Evolutionary conservation across 805 yeast genomes (phyloP), one percentile per base, ranked within the genome.

Genomic region (Saccharomycopsis babjevae): DNA sequence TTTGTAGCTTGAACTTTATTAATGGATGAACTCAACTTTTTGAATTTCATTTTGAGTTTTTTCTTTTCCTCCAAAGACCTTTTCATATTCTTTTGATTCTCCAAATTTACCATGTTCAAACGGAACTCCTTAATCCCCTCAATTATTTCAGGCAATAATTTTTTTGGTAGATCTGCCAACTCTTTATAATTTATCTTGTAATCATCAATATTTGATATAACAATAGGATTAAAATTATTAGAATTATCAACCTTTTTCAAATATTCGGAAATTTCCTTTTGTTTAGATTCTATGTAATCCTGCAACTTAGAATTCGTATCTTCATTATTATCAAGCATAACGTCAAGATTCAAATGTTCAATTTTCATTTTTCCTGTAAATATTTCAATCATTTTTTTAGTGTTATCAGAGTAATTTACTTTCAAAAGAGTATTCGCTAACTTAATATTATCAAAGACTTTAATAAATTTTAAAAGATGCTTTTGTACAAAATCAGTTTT

Each of bases 151-250:
- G 82, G 84, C 54, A 79, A 69, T 74, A 81, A 73, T 30, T 79
- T 79, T 28, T 72, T 70, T 1, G 89, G 88, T 3, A 84, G 79
- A 64, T 82, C 88, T 15, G 76, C 72, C 59, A 85, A 68, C 66
- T 84, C 88, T 55, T 74, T 72, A n/a, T 77, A 75, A 67, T 85
- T 86, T 38, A 85, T 80, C 59, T 77, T 76, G 67, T 85, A 84
- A 38, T 59, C 34, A 15, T 56, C 39, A 56, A 32, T 18, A 57
- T 57, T 38, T 42, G 18, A 18, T 10, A 46, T 28, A 2, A 46
- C 32, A 11, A 25, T 11, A 11, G 52, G 52, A 7, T 25, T 36
- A 13, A 15, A 54, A 18, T 15, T 54, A 38, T 34, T 38, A 34
- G 28, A 36, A 15, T 18, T 30, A 32, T 40, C 46, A 55, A 11